A percentile compares a stretch with the other conserved stretches of the same genome.
These are phyloP conservation scores for Tricharina praecox DNA, from an alignment of 495 filamentous ascomycete species.

Conservation along the genomic window DNA sequence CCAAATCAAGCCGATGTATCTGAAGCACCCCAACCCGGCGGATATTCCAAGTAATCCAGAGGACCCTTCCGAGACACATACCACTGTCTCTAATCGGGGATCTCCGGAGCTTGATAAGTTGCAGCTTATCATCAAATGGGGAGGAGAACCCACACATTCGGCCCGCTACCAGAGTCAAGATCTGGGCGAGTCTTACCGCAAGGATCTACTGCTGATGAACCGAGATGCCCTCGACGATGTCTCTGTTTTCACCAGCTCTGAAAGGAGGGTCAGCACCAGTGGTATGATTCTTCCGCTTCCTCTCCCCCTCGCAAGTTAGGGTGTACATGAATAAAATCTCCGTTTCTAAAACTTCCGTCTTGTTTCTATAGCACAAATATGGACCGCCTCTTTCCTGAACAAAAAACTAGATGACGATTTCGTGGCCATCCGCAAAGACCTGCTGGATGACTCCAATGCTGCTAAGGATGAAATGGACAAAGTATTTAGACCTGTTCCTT, in stretches of 20 bases:
- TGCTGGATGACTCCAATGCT: constrained; percentile 95
- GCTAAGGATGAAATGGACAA: constrained; percentile 99
- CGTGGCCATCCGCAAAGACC: constrained; percentile 78
- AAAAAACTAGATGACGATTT: constrained; percentile 67
- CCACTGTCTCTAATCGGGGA: constrained; percentile 29
- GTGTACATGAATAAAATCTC: background rate
- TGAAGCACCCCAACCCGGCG: constrained; percentile 41
- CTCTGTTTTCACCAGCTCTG: constrained; percentile 81
- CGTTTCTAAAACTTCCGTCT: background rate
- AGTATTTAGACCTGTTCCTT: constrained; percentile 18
- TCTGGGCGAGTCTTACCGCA: constrained; percentile 83
- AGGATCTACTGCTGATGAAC: constrained; percentile 87
- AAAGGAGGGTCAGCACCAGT: constrained; percentile 82
- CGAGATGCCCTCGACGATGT: constrained; percentile 79
- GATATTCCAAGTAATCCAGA: background rate
- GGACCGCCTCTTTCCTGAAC: constrained; percentile 76
- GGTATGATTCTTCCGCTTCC: constrained; percentile 32
- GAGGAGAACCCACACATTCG: constrained; percentile 92
- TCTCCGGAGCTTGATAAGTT: constrained; percentile 84
- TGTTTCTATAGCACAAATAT: constrained; percentile 59
- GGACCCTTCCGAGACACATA: constrained; percentile 4
- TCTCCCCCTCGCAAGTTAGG: too few relatives aligned
- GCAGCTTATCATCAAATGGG: constrained; percentile 97
- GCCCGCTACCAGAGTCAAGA: constrained; percentile 92
- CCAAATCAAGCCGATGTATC: constrained; percentile 97